Percentiles rank a stretch among this genome's conserved stretches.
These are phyloP conservation scores for Pueraria montana DNA, from an alignment of 306 rosid genomes.

Conservation along the genomic window DNA sequence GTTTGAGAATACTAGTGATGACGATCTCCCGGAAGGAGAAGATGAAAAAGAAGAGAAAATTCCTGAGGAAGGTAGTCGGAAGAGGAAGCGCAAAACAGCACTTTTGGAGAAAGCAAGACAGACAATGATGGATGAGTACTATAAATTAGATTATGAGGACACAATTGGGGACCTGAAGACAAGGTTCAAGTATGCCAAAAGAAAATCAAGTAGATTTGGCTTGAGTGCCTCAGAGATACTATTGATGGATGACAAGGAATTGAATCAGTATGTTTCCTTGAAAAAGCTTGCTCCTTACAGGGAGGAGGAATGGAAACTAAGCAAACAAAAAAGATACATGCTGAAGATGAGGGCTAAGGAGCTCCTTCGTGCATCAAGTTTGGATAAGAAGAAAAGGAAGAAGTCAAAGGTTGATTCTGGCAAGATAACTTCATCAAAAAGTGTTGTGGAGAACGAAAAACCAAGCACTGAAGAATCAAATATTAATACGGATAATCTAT, in stretches of 20 bases:
- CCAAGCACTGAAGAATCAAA: constrained; percentile 48
- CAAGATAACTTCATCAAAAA: constrained; percentile 47
- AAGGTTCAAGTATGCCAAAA: constrained; percentile 90
- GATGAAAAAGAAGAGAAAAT: constrained; percentile 41
- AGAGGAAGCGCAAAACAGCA: constrained; percentile 81
- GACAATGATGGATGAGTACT: constrained; percentile 92
- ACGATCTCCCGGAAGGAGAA: constrained; percentile 45
- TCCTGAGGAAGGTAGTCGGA: constrained; percentile 64
- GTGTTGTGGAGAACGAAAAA: constrained; percentile 50
- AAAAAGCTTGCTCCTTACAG: constrained; percentile 87
- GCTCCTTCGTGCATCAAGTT: constrained; percentile 51
- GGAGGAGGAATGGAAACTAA: constrained; percentile 85
- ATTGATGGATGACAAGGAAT: constrained; percentile 77
- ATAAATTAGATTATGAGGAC: constrained; percentile 88
- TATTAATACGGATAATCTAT: constrained; percentile 50
- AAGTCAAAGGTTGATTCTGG: constrained; percentile 51
- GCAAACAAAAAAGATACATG: constrained; percentile 62
- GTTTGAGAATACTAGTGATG: constrained; percentile 51
- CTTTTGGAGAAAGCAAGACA: constrained; percentile 85
- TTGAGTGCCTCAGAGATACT: constrained; percentile 67
- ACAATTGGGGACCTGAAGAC: constrained; percentile 91
- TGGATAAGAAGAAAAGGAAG: constrained; percentile 49
- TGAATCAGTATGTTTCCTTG: constrained; percentile 81
- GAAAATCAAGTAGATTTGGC: constrained; percentile 75
- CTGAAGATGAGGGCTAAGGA: constrained; percentile 77